These are phyloP conservation scores for Pharnaceum exiguum DNA, from an alignment of 148 eudicot genomes.

Conservation along the genomic window DNA sequence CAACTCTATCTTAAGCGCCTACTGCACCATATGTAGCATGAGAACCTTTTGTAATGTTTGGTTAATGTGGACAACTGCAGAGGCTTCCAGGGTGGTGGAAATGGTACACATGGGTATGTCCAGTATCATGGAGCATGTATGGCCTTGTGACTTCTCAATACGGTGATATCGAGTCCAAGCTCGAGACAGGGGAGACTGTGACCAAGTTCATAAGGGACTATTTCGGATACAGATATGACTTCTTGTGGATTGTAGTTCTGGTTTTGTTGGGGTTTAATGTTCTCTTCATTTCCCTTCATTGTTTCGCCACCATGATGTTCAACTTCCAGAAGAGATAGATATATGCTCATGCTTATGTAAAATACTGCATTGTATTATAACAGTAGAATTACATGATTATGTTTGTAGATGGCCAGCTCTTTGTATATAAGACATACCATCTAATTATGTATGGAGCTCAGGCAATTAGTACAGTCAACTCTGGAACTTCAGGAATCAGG, in stretches of 20 bases:
- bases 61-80: constrained; percentile 9
- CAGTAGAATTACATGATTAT: no score
- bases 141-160: constrained; percentile 29
- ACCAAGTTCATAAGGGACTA: constrained; percentile 16
- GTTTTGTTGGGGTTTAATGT: constrained; percentile 17
- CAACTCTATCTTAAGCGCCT: no score
- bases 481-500: no score
- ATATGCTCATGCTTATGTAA: no score
- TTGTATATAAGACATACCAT: no score
- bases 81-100: constrained; percentile 37
- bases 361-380: no score
- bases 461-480: no score
- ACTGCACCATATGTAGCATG: not conserved
- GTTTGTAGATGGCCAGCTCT: no score
- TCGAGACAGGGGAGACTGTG: constrained; percentile 20
- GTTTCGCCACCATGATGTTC: constrained; percentile 14
- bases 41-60: not conserved
- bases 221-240: constrained; percentile 28
- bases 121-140: constrained; percentile 31
- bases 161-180: constrained; percentile 16
- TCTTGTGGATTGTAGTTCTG: constrained; percentile 21
- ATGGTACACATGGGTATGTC: constrained; percentile 31
- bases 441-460: no score
- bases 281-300: constrained; percentile 18
- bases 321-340: constrained; percentile 28